These are phyloP conservation scores for Xylaria sp. DNA, from an alignment of 2,329 filamentous ascomycete genomes.

Conservation along the genomic window DNA sequence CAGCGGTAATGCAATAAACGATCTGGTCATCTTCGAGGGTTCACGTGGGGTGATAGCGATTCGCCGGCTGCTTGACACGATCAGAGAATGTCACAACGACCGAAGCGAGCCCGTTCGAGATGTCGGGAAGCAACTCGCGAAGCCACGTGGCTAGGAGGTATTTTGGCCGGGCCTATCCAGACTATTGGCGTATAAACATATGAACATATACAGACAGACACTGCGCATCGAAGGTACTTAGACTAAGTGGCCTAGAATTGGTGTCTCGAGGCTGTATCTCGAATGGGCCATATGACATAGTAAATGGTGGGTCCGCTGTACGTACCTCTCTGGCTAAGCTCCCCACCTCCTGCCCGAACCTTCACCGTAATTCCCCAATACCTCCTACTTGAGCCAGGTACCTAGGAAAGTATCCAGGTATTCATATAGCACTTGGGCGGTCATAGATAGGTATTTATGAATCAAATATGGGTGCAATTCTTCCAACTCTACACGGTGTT, in stretches of 20 bases:
- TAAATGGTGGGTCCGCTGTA: background rate
- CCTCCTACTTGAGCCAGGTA: background rate
- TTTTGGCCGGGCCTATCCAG: background rate
- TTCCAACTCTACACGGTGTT: background rate
- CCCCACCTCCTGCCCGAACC: no score
- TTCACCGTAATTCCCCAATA: no score
- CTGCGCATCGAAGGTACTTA: no score
- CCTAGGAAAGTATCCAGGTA: background rate
- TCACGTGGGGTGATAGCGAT: background rate
- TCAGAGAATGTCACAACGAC: no score
- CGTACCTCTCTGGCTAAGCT: background rate
- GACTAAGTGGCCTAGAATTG: no score
- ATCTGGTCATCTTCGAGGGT: conserved; percentile 18
- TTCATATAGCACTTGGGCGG: background rate
- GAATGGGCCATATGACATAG: conserved; percentile 14
- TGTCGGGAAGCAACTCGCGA: background rate
- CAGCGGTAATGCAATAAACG: conserved; percentile 13
- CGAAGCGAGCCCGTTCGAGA: no score
- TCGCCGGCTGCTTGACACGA: background rate
- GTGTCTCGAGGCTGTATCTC: background rate
- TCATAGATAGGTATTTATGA: no score
- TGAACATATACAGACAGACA: background rate
- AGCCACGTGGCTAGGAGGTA: conserved; percentile 4
- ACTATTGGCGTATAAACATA: background rate
- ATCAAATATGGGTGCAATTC: background rate